Base-by-base conservation (phyloP, 2,329 filamentous ascomycete genomes). In the Emmonsia crescens region DNA sequence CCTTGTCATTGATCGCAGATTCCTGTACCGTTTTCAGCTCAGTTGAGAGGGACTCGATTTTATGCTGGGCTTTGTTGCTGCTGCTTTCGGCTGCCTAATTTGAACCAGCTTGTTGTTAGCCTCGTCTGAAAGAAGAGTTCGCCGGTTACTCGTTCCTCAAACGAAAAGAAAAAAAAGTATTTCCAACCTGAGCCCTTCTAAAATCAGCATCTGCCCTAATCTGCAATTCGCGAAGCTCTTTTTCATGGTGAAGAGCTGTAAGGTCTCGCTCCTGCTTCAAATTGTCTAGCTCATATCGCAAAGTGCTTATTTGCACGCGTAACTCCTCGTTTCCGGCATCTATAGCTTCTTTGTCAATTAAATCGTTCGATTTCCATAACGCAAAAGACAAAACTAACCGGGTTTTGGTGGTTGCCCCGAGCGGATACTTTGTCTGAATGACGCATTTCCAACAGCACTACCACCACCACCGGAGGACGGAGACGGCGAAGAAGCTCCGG, bases 181-280 rank as follows among this genome's bases (percentile, higher is more conserved):
- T 5, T 66, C 71, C 54, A 58, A 82, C 80, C 73, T 84, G 81
- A 38, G 82, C 80, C 65, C 82, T 83, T 69, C 89, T 87, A 70
- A 89, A 91, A 70, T 96, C 92, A 9, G 89, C 87, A 69, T 96
- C 91, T n/a, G 89, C 88, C 65, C 88, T 89, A 56, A 86, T 82
- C 66, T 89, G 86, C 1, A 87, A 82, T 61, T 96, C 91, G 64
- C 93, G 85, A 27, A 96, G 75, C 69, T 96, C 93, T 68, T 89
- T 89, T 66, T 91, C 88, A 68, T 94, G 89, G 64, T 90, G 86
- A 19, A 96, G 80, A 10, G 85, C 82, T 56, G 86, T 80, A 68
- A 96, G 83, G 62, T 96, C 91, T 68, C 89, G 87, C 70, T 97
- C 93, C 68, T 96, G 90, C 69, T 93, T 92, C 60, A 89, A 79